Base-by-base conservation (phyloP, 495 filamentous ascomycete species). In the Thermothielavioides terrestris region DNA sequence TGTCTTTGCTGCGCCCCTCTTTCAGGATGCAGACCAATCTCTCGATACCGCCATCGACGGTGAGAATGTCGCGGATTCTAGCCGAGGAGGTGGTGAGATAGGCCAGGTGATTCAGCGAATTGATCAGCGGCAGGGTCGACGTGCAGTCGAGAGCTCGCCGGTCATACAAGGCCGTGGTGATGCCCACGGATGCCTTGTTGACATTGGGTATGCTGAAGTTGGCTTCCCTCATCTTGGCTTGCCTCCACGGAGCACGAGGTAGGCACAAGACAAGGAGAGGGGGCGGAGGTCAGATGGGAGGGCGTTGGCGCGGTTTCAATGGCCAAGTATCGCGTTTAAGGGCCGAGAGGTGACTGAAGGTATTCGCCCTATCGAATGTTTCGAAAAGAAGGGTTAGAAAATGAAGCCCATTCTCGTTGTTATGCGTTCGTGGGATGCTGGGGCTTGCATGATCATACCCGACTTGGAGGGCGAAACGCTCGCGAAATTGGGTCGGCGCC, bases 181-280 rank as follows among this genome's bases (percentile, higher is more conserved):
- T 98, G 59, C 92, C 91, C 65, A 98, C 92, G 49, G 92, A 95
- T 56, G 92, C 92, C 82, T 97, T 98, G 74, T 98, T 98, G 78
- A 94, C 89, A 79, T 92, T 95, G 30, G 92, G 92, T 64, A 98
- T 96, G 71, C 92, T 96, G 72, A 97, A 98, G 68, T 98, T 98
- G 74, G 95, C 89, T 80, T 98, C 92, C 70, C 92, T 87, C 92
- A 98, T 97, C 56, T 69, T 81, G 74, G 53, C 52, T 64, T 42
- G 58, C 58, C 58, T 53, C 56, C 38, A 49, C 54, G 58, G 52
- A 40, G 38, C 37, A 56, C 56, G 57, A 58, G 60, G 60, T 52
- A 58, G 61, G 61, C 61, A 59, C 63, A 57, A 64, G 55, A 57
- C 50, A 54, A 57, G 58, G 56, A 58, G 59, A 61, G 17, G 46